These are phyloP conservation scores for Solanum piurae DNA, from an alignment of 257 asterid genomes.

Conservation along the genomic window DNA sequence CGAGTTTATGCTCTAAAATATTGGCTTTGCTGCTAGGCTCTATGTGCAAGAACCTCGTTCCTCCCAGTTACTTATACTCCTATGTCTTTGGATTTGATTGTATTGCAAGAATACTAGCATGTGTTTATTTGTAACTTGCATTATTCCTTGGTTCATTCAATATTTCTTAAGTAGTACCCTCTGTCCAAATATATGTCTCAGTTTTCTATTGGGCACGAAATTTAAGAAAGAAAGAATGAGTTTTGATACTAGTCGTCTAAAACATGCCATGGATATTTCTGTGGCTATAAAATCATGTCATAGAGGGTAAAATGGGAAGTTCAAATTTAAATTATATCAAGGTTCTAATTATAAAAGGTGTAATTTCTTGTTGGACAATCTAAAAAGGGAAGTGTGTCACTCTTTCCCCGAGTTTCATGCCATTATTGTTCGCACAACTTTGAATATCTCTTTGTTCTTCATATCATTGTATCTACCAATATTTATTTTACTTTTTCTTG, in stretches of 20 bases:
- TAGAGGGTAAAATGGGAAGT: background rate
- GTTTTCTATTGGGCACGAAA: background rate
- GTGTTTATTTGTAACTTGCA: background rate
- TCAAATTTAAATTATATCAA: background rate
- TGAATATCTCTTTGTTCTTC: background rate
- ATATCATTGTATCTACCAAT: background rate
- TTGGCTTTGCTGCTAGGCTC: background rate
- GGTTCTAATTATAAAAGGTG: background rate
- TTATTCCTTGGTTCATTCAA: background rate
- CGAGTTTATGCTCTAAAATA: background rate
- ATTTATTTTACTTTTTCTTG: background rate
- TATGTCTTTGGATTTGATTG: background rate
- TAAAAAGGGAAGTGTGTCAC: background rate
- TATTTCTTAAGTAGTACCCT: background rate
- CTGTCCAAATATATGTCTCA: background rate
- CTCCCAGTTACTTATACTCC: background rate
- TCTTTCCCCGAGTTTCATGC: background rate
- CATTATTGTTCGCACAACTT: background rate
- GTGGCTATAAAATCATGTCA: background rate
- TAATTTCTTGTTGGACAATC: background rate
- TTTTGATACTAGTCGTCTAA: background rate
- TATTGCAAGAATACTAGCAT: background rate
- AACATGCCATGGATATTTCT: background rate
- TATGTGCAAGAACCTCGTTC: background rate
- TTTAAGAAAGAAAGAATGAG: background rate